A percentile compares a stretch with the other conserved stretches of the same genome.
These are phyloP conservation scores for Golubevia sp. DNA, from an alignment of 1,284 basidiomycete genomes.

Conservation along the genomic window DNA sequence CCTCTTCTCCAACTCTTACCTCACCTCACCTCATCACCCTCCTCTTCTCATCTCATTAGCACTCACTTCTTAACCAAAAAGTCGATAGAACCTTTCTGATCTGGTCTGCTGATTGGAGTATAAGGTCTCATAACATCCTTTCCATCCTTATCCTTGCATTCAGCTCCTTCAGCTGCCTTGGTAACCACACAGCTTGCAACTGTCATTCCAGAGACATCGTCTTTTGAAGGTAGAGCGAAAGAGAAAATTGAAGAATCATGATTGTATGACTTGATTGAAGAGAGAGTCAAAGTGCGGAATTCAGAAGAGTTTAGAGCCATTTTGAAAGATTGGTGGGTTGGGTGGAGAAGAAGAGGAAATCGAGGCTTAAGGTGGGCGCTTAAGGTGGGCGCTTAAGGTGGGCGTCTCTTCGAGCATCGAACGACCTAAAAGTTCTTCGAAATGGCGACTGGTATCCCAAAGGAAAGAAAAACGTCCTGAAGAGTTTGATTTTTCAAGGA, in stretches of 20 bases:
- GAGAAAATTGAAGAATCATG: conserved; percentile 52
- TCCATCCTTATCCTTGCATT: conserved; percentile 52
- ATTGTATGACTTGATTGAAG: conserved; percentile 61
- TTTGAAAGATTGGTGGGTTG: too few species aligned
- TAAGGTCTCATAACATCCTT: conserved; percentile 58
- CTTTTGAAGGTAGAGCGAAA: conserved; percentile 56
- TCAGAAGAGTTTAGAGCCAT: too few species aligned
- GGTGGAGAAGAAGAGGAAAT: too few species aligned
- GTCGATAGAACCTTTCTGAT: conserved; percentile 46
- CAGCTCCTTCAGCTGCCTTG: conserved; percentile 40
- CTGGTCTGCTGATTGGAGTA: conserved; percentile 49
- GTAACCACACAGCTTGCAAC: conserved; percentile 44
- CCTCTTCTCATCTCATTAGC: background rate
- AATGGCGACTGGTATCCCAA: too few species aligned
- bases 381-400: too few species aligned
- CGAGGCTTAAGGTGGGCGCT: too few species aligned
- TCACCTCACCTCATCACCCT: background rate
- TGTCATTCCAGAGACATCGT: conserved; percentile 38
- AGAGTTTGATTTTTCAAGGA: too few species aligned
- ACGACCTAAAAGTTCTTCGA: too few species aligned
- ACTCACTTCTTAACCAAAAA: conserved; percentile 55
- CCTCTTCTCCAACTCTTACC: too few species aligned
- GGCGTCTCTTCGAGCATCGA: too few species aligned
- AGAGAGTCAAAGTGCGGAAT: too few species aligned
- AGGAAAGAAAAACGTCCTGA: too few species aligned